Conservation (phyloP, 805 yeast genomes). For the Candida ulmi region DNA sequence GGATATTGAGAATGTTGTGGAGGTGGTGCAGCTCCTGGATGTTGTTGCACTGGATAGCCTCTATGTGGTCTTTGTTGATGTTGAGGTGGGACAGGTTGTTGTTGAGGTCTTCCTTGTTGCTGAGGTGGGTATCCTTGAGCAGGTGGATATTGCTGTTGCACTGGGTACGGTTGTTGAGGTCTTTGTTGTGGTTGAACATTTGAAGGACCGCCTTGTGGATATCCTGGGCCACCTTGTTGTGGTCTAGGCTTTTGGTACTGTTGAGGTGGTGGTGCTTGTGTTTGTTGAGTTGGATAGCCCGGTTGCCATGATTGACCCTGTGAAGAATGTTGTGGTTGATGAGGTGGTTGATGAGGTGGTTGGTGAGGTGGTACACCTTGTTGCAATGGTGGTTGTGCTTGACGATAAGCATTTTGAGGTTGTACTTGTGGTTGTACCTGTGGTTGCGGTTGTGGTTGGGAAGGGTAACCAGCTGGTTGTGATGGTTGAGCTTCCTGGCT, state of each 20-base stretch:
- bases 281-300: no score
- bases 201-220: neutral
- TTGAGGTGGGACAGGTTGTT: constrained; percentile 7
- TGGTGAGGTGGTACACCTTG: constrained; percentile 5
- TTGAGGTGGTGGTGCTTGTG: neutral
- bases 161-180: neutral
- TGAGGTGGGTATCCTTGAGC: constrained; percentile 3
- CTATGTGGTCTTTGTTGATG: constrained; percentile 5
- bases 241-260: constrained; percentile 8
- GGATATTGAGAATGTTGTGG: constrained; percentile 4
- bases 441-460: constrained; percentile 2
- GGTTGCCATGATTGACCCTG: no score
- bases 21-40: neutral
- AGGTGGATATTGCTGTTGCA: constrained; percentile 2
- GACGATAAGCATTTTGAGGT: constrained; percentile 2
- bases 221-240: neutral
- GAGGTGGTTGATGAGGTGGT: neutral
- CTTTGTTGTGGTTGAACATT: constrained; percentile 1
- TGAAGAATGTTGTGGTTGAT: no score
- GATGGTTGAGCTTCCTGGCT: neutral
- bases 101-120: constrained; percentile 5
- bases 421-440: constrained; percentile 5
- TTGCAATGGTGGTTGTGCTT: constrained; percentile 2
- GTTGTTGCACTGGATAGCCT: constrained; percentile 5
- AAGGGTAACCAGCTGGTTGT: no score